Conservation (phyloP, 2,329 filamentous ascomycete species). For the Laburnicola sp. region DNA sequence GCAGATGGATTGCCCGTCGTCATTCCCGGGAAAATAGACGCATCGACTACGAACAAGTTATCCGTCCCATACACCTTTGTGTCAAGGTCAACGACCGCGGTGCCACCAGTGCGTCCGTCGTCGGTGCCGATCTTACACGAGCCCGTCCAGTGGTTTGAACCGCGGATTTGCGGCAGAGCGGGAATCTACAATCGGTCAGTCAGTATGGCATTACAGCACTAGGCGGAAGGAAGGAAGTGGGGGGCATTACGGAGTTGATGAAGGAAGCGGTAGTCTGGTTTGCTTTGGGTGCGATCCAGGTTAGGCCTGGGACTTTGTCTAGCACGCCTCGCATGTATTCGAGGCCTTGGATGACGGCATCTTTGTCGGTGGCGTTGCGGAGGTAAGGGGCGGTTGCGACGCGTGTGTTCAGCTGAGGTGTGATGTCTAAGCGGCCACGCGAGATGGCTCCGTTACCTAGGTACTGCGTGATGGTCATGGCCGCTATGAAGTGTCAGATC, state of each 20-base stretch:
- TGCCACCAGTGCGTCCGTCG: conserved; percentile 39
- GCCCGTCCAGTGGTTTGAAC: conserved; percentile 50
- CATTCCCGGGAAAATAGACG: conserved; percentile 48
- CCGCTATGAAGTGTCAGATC: conserved; percentile 16
- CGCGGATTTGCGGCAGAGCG: conserved; percentile 31
- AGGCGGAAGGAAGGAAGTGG: neutral
- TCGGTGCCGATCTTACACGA: conserved; percentile 56
- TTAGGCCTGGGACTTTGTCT: conserved; percentile 55
- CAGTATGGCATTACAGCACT: neutral
- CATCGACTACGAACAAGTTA: conserved; percentile 50
- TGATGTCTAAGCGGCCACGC: conserved; percentile 63
- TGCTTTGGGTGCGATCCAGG: conserved; percentile 55
- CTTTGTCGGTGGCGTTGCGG: conserved; percentile 58
- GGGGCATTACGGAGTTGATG: conserved; percentile 46
- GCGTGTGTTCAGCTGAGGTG: conserved; percentile 56
- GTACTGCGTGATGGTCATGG: conserved; percentile 54
- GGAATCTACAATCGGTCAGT: conserved; percentile 18
- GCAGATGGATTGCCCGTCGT: conserved; percentile 37
- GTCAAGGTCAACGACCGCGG: conserved; percentile 52
- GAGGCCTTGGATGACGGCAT: conserved; percentile 63
- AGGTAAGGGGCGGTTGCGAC: conserved; percentile 63
- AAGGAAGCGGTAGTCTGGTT: conserved; percentile 57
- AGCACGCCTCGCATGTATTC: conserved; percentile 60
- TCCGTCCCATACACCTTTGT: conserved; percentile 50
- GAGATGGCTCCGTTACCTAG: conserved; percentile 63